Evolutionary conservation across 2,329 filamentous ascomycete genomes (phyloP), one percentile per base, ranked within the genome.

Genomic region (Aspergillus persii): DNA sequence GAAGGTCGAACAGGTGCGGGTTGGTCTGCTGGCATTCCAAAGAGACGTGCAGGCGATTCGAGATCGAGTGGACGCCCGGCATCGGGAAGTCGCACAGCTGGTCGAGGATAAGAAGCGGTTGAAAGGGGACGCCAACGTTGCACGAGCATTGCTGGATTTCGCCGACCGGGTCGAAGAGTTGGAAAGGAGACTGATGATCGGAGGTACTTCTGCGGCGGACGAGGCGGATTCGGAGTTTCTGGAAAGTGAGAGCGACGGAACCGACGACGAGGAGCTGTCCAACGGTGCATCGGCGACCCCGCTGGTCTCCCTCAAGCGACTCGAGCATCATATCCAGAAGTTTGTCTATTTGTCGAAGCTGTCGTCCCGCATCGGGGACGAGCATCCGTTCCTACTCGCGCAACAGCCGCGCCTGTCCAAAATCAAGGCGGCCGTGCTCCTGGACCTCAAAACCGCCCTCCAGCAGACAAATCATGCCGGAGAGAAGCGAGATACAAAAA

Each of bases 1-100:
- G 69, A 90, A 89, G 73, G 89, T 97, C 0, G 93, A 96, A 72
- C 92, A 96, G 70, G 89, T 98, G 33, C 85, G 91, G 48, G 90
- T 99, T 0, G 92, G 92, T 0, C 77, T 99, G 57, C 75, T 98
- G 61, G 92, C 92, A 0, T 97, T 99, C 69, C 83, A 88, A 61
- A 84, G 93, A 63, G 92, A 95, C 54, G 85, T 97, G 0, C 88
- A 91, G 64, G 87, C 88, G 53, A 83, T 98, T 52, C 87, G 86
- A 70, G 79, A 78, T 8, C 83, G 82, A 18, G 90, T 97, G 0
- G 79, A 80, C 7, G 81, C 84, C 59, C 83, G 89, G 62, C 86
- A 85, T 27, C 75, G 76, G 23, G 88, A 94, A 66, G 84, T 92
- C 1, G 80, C 80, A 41, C 74, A 71, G 3, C 75, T 92, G 54